Evolutionary conservation across 495 filamentous ascomycete species (phyloP).

Genomic region (Evansstolkia leycettana): DNA sequence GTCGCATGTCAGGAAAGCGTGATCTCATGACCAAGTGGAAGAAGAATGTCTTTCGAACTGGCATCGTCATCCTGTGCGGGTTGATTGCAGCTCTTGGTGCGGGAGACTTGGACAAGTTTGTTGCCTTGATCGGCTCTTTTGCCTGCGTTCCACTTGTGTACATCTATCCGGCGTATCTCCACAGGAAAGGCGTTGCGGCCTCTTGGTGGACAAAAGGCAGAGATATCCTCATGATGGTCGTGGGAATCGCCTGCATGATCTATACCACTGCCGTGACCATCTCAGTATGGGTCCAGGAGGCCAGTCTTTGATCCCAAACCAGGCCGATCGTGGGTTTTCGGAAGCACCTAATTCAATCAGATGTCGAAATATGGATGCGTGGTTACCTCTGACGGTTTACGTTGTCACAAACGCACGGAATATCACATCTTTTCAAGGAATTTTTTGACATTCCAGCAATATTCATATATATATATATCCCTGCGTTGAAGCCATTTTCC

Average conservation of each 20-base stretch:
- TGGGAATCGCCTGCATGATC: constrained; percentile 47
- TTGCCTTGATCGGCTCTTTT: constrained; percentile 84
- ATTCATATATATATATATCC: too few relatives aligned
- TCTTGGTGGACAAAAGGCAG: constrained; percentile 30
- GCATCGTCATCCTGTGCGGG: constrained; percentile 65
- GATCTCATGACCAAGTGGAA: constrained; percentile 89
- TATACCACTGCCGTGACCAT: constrained; percentile 50
- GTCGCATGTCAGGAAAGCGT: constrained; percentile 68
- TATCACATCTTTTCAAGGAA: too few relatives aligned
- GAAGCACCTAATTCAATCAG: too few relatives aligned
- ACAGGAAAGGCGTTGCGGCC: constrained; percentile 45
- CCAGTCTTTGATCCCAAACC: too few relatives aligned
- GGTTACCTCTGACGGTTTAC: too few relatives aligned
- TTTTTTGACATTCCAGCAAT: too few relatives aligned
- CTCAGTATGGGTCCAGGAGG: constrained; percentile 15
- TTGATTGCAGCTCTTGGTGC: constrained; percentile 76
- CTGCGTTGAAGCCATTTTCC: too few relatives aligned
- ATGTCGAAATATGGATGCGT: too few relatives aligned
- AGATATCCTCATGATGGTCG: constrained; percentile 40
- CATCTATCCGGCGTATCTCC: constrained; percentile 69
- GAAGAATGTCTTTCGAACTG: constrained; percentile 84
- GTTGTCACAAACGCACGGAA: too few relatives aligned
- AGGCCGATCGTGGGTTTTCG: too few relatives aligned
- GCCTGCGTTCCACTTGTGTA: constrained; percentile 89
- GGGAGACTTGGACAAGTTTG: constrained; percentile 84